Evolutionary conservation across 2,329 filamentous ascomycete species (phyloP).

Genomic region (Pseudogymnoascus verrucosus): DNA sequence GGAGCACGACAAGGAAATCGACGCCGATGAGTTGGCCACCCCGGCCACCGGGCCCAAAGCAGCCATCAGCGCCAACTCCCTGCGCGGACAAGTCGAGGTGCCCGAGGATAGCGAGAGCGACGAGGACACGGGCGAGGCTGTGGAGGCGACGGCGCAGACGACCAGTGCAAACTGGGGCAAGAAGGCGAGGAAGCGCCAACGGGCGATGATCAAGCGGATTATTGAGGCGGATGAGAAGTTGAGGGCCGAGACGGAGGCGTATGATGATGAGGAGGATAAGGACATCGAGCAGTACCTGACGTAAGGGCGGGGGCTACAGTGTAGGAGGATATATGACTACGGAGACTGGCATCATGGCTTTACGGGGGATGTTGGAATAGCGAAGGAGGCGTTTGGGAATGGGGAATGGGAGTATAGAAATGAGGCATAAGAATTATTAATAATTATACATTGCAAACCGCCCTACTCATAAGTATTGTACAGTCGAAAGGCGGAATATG

Average conservation of each 20-base stretch:
- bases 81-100: conserved; percentile 48
- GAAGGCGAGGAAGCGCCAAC: conserved; percentile 61
- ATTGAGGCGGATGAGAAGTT: conserved; percentile 51
- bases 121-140: conserved; percentile 37
- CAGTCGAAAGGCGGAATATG: neutral
- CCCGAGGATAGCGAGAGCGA: conserved; percentile 46
- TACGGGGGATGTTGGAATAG: neutral
- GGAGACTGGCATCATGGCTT: neutral
- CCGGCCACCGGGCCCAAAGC: conserved; percentile 34
- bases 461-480: neutral
- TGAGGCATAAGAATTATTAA: neutral
- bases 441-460: conserved; percentile 6
- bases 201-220: conserved; percentile 57
- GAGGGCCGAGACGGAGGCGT: conserved; percentile 43
- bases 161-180: conserved; percentile 52
- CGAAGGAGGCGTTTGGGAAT: neutral
- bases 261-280: conserved; percentile 62
- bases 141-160: conserved; percentile 32
- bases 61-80: conserved; percentile 55
- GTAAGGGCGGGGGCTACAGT: conserved; percentile 32
- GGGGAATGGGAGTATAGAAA: neutral
- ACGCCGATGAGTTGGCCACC: conserved; percentile 33
- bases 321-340: neutral
- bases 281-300: conserved; percentile 66
- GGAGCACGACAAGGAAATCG: conserved; percentile 46